Evolutionary conservation across 2,329 filamentous ascomycete genomes (phyloP).

Genomic region (Penicillium sclerotiorum): DNA sequence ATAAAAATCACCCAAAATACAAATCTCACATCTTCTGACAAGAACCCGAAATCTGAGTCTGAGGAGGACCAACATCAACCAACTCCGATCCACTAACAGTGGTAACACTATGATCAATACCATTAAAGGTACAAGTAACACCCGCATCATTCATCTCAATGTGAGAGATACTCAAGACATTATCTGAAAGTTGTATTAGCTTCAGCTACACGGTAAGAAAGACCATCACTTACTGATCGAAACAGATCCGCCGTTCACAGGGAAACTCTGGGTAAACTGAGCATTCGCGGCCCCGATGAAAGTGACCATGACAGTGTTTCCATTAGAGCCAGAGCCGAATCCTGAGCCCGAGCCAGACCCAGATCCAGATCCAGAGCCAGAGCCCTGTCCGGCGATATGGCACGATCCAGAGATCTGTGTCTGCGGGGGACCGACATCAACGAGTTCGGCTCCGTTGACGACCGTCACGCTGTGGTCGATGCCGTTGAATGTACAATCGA

Average conservation of each 20-base stretch:
- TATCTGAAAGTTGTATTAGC: constrained; percentile 8
- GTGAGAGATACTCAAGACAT: constrained; percentile 19
- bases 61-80: constrained; percentile 19
- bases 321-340: no score
- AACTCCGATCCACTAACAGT: constrained; percentile 7
- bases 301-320: constrained; percentile 6
- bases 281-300: constrained; percentile 18
- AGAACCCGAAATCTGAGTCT: constrained; percentile 10
- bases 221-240: constrained; percentile 16
- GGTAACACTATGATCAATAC: constrained; percentile 17
- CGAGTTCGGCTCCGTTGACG: constrained; percentile 10
- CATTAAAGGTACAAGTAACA: constrained; percentile 11
- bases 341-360: no score
- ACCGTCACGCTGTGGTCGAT: constrained; percentile 22
- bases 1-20: no score
- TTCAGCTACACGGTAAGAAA: no score
- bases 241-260: constrained; percentile 9
- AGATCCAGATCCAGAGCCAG: no score
- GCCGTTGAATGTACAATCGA: constrained; percentile 23
- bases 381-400: not conserved
- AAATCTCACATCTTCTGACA: not conserved
- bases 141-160: constrained; percentile 8
- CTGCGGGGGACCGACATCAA: constrained; percentile 27
- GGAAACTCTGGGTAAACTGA: constrained; percentile 12
- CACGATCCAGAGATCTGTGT: constrained; percentile 24